Evolutionary conservation across 78 protist genomes (phyloP).

Genomic region (Mastigamoeba balamuthi): DNA sequence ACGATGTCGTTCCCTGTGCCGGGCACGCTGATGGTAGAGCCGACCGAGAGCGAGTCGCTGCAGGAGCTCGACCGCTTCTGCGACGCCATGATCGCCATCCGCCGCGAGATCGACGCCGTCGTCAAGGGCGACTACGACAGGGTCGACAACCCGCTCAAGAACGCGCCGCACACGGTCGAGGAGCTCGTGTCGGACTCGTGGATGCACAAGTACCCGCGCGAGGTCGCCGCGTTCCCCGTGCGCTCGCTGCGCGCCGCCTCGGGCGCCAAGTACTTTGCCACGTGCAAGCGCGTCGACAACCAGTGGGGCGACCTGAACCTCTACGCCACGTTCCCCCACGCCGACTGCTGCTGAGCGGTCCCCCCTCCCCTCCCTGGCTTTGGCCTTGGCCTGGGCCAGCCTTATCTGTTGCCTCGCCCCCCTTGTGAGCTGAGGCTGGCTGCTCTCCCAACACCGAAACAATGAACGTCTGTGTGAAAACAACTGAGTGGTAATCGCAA

Average conservation of each 20-base stretch:
- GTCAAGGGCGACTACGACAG: constrained; percentile 37
- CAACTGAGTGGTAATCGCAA: no score
- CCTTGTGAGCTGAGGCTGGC: no score
- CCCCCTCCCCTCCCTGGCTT: no score
- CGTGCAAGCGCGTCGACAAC: not conserved
- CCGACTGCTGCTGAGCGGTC: no score
- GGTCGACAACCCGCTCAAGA: constrained; percentile 53
- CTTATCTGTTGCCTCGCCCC: no score
- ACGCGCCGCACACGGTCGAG: constrained; percentile 77
- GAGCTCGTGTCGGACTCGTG: constrained; percentile 20
- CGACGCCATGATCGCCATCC: constrained; percentile 83
- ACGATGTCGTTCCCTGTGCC: constrained; percentile 65
- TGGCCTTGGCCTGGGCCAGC: no score
- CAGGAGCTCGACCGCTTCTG: constrained; percentile 87
- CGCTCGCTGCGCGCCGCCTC: not conserved
- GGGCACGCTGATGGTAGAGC: constrained; percentile 95
- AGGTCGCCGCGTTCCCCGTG: constrained; percentile 66
- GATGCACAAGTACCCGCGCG: constrained; percentile 57
- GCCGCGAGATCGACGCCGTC: constrained; percentile 80
- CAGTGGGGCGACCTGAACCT: not conserved
- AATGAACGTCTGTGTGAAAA: no score
- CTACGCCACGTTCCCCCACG: not conserved
- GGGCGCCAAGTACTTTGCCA: constrained; percentile 40
- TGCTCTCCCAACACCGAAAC: no score
- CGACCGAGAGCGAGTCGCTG: constrained; percentile 88